Conservation (phyloP, 345 rosid species). For the Rhodamnia argentea region DNA sequence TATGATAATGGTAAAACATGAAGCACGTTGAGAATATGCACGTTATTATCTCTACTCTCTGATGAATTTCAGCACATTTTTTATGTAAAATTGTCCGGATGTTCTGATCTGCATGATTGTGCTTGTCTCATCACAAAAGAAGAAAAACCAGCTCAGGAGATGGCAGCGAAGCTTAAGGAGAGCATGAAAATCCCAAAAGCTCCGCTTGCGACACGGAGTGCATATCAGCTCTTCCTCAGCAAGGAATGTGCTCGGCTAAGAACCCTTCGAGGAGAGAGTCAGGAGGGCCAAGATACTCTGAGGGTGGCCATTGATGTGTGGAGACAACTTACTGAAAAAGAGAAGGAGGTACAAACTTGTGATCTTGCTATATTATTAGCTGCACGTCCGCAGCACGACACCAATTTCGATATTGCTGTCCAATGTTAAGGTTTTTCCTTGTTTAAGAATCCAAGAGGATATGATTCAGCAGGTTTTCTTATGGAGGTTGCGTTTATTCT, state of each 20-base stretch:
- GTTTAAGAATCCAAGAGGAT: background rate
- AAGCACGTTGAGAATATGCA: background rate
- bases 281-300: background rate
- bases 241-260: conserved; percentile 3
- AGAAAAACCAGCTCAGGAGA: background rate
- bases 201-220: background rate
- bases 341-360: background rate
- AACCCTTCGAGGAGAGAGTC: background rate
- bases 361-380: background rate
- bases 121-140: background rate
- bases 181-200: background rate
- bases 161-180: background rate
- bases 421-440: background rate
- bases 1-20: background rate
- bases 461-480: background rate
- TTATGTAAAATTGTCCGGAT: background rate
- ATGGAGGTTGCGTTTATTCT: background rate
- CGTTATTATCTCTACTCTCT: background rate
- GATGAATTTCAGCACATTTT: background rate
- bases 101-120: background rate
- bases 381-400: background rate
- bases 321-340: conserved; percentile 1
- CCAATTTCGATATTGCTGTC: background rate
- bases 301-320: background rate
- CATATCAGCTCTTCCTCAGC: conserved; percentile 5